Conservation (phyloP, 352 stramenopile species). For the Pythium dissimile region DNA sequence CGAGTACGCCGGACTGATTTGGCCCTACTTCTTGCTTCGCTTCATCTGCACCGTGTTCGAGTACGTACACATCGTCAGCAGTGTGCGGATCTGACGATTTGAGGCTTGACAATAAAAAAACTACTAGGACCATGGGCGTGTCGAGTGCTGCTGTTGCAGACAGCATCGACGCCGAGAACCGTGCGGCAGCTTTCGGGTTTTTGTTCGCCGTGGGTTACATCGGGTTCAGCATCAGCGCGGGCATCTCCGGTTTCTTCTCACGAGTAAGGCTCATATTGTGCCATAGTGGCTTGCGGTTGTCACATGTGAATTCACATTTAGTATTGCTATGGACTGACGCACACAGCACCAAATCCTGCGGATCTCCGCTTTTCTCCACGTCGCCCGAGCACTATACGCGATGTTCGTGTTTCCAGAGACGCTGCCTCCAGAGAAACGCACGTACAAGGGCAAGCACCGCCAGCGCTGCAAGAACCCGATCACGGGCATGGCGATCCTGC, state of each 20-base stretch:
- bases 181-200: constrained; percentile 52
- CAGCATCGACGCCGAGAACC: constrained; percentile 46
- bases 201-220: constrained; percentile 51
- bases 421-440: constrained; percentile 32
- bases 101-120: no score
- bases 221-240: constrained; percentile 53
- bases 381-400: constrained; percentile 51
- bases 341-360: constrained; percentile 46
- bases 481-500: constrained; percentile 60
- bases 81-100: no score
- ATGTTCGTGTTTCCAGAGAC: constrained; percentile 61
- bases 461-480: constrained; percentile 53
- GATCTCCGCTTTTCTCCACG: constrained; percentile 40
- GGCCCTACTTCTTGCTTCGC: constrained; percentile 53
- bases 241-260: constrained; percentile 48
- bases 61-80: constrained; percentile 21
- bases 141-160: constrained; percentile 60
- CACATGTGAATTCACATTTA: no score
- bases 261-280: constrained; percentile 25
- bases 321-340: not conserved
- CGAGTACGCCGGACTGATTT: constrained; percentile 47
- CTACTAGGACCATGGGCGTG: constrained; percentile 45
- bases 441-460: constrained; percentile 29
- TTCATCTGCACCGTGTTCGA: constrained; percentile 56
- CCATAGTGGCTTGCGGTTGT: not conserved